These are phyloP conservation scores for Tubosaeta sp. DNA, from an alignment of 768 basidiomycete species.

Conservation along the genomic window DNA sequence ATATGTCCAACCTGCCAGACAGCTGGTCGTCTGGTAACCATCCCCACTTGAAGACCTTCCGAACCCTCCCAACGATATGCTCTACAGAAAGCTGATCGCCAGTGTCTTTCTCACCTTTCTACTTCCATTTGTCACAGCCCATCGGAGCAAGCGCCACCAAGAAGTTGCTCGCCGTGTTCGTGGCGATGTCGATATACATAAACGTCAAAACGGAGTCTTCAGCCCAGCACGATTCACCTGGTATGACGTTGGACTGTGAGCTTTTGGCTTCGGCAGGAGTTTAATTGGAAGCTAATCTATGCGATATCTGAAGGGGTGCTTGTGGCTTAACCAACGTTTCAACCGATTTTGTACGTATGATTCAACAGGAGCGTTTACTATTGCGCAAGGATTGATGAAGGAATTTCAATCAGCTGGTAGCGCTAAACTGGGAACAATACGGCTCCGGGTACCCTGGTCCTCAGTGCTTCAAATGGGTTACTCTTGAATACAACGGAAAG, in stretches of 20 bases:
- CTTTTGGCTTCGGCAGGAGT: background rate
- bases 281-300: slow-evolving; percentile 3
- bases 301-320: slow-evolving; percentile 43
- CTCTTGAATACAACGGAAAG: slow-evolving; percentile 59
- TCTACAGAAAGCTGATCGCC: slow-evolving; percentile 24
- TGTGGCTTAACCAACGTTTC: slow-evolving; percentile 42
- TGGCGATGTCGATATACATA: slow-evolving; percentile 38
- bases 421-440: slow-evolving; percentile 49
- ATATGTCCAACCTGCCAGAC: background rate
- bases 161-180: slow-evolving; percentile 46
- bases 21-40: slow-evolving; percentile 18
- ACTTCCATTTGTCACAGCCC: slow-evolving; percentile 33
- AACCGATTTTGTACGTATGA: slow-evolving; percentile 42
- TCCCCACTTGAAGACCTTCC: slow-evolving; percentile 1
- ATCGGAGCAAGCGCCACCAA: slow-evolving; percentile 39
- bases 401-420: slow-evolving; percentile 48
- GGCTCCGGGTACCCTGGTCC: slow-evolving; percentile 61
- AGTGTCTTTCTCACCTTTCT: slow-evolving; percentile 32
- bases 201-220: slow-evolving; percentile 29
- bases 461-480: slow-evolving; percentile 57
- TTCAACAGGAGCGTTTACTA: background rate
- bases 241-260: slow-evolving; percentile 53
- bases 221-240: slow-evolving; percentile 45
- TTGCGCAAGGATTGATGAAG: background rate
- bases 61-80: slow-evolving; percentile 17